Conservation (phyloP, 2,329 filamentous ascomycete genomes). For the Sporothrix euskadiensis region DNA sequence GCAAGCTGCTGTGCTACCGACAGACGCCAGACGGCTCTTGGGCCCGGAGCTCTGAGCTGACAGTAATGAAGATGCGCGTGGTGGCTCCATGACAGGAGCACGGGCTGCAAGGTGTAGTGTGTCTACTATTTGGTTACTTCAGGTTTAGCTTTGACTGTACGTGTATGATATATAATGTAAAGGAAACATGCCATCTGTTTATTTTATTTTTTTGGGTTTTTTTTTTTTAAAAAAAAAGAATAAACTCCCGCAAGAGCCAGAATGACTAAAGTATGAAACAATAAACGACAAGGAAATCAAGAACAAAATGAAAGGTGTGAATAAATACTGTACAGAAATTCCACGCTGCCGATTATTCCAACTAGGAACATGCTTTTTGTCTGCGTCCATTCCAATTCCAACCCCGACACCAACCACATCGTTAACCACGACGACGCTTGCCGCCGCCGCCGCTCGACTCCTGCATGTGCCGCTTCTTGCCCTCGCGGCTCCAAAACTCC, state of each 20-base stretch:
- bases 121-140: not conserved
- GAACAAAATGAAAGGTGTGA: not conserved
- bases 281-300: not conserved
- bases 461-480: constrained; percentile 62
- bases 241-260: not conserved
- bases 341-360: constrained; percentile 14
- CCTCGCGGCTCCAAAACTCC: constrained; percentile 90
- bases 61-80: constrained; percentile 59
- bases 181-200: not conserved
- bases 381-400: not conserved
- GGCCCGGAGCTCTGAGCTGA: constrained; percentile 62
- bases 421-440: constrained; percentile 40
- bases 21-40: constrained; percentile 59
- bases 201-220: too few relatives aligned
- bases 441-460: constrained; percentile 42
- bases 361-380: not conserved
- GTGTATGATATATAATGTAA: not conserved
- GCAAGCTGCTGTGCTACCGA: constrained; percentile 62
- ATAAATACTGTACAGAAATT: constrained; percentile 7
- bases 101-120: not conserved
- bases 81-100: constrained; percentile 36
- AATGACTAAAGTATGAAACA: not conserved
- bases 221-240: constrained; percentile 1
- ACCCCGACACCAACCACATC: not conserved
- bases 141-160: not conserved